Conservation (phyloP, 2,329 filamentous ascomycete species). For the Hysterium pulicare region DNA sequence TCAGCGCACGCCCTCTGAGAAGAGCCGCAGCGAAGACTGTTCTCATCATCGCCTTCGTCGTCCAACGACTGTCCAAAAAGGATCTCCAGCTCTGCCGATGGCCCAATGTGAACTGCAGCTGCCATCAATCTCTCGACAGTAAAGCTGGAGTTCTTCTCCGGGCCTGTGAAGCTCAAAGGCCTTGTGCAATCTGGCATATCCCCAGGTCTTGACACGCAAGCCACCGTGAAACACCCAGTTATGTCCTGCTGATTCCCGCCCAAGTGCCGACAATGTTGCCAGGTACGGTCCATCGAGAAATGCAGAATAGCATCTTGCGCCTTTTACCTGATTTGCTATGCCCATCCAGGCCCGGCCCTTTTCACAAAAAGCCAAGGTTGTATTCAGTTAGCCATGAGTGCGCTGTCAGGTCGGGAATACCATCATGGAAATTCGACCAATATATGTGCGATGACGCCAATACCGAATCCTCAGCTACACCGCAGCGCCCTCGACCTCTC, state of each 20-base stretch:
- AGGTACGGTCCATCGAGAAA: not conserved
- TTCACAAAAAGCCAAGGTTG: not conserved
- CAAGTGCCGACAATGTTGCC: not conserved
- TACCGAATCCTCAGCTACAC: no score
- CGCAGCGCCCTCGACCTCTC: no score
- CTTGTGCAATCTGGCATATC: not conserved
- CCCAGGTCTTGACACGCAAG: not conserved
- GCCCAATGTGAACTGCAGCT: not conserved
- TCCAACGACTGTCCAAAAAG: not conserved
- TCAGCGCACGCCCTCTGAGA: not conserved
- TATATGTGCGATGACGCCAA: slow-evolving; percentile 2
- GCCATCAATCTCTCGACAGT: not conserved
- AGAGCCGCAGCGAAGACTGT: not conserved
- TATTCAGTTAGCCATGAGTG: not conserved
- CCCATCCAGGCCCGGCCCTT: not conserved
- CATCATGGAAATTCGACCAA: not conserved
- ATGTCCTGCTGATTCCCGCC: not conserved
- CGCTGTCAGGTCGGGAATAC: not conserved
- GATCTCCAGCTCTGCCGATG: not conserved
- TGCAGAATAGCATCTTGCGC: no score
- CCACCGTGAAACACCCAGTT: not conserved
- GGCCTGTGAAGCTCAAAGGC: not conserved
- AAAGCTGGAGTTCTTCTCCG: not conserved
- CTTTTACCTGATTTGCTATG: not conserved
- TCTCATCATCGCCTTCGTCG: not conserved